phyloP scores from a whole-genome alignment of 73 alveolate genomes.

The Durusdinium trenchii region DNA sequence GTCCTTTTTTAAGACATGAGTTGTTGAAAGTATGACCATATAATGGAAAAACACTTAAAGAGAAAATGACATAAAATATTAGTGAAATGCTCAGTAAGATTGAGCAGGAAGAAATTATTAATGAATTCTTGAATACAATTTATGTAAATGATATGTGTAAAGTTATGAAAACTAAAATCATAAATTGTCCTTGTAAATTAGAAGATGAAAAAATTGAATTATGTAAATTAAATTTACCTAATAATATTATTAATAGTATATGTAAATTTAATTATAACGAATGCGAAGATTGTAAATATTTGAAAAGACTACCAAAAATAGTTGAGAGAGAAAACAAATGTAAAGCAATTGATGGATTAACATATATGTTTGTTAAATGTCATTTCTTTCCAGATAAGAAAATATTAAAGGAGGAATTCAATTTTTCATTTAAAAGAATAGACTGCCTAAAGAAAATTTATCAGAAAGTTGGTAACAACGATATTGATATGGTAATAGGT shows the following conservation, averaged over 20 bases:
- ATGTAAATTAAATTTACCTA: conserved; percentile 7
- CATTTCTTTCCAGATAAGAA: conserved; percentile 2
- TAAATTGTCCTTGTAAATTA: conserved; percentile 23
- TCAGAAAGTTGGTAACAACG: neutral
- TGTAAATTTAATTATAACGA: neutral
- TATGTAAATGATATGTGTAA: neutral
- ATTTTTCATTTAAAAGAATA: neutral
- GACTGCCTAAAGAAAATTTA: neutral
- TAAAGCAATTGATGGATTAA: conserved; percentile 33
- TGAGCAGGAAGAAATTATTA: conserved; percentile 22
- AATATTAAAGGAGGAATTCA: neutral
- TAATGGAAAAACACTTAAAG: neutral
- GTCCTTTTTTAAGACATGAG: neutral
- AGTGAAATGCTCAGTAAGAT: neutral
- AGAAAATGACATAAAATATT: neutral
- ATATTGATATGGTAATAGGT: neutral
- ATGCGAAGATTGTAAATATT: neutral
- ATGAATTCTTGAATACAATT: neutral
- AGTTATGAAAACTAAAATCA: neutral
- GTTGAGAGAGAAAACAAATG: conserved; percentile 33
- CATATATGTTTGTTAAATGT: neutral
- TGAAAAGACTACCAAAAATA: neutral
- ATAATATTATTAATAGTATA: neutral
- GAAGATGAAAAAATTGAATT: conserved; percentile 22
- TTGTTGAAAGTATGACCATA: neutral